A percentile compares a stretch with the other conserved stretches of the same genome.
phyloP scores from a whole-genome alignment of 2,329 filamentous ascomycete genomes.

The Aspergillus hortae region DNA sequence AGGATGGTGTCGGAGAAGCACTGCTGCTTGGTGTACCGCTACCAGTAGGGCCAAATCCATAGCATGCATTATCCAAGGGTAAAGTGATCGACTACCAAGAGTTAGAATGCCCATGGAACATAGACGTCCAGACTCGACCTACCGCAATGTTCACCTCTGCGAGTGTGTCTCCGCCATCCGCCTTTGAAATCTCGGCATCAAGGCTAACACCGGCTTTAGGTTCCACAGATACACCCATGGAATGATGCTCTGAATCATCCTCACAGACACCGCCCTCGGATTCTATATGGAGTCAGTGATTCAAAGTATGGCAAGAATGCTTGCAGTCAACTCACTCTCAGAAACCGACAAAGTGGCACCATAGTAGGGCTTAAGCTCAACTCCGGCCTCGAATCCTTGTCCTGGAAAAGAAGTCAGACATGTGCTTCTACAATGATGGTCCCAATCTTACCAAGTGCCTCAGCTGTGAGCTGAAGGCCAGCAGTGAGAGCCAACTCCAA shows the following conservation, averaged over 20 bases:
- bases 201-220: slow-evolving; percentile 13
- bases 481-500: slow-evolving; percentile 14
- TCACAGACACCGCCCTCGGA: slow-evolving; percentile 6
- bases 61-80: neutral
- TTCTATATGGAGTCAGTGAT: slow-evolving; percentile 8
- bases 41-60: slow-evolving; percentile 1
- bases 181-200: slow-evolving; percentile 10
- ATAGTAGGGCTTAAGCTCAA: slow-evolving; percentile 16
- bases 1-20: neutral
- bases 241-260: neutral
- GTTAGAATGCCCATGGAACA: neutral
- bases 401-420: slow-evolving; percentile 7
- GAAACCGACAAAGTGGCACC: slow-evolving; percentile 10
- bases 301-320: neutral
- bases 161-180: slow-evolving; percentile 9
- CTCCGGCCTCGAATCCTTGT: slow-evolving; percentile 15
- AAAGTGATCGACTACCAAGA: neutral
- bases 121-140: slow-evolving; percentile 1
- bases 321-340: slow-evolving; percentile 10
- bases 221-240: slow-evolving; percentile 8
- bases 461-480: slow-evolving; percentile 10
- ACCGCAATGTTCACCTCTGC: slow-evolving; percentile 9
- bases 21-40: neutral
- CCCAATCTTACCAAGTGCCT: slow-evolving; percentile 11
- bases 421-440: neutral